Base-by-base conservation (phyloP, 495 filamentous ascomycete genomes). In the Wilcoxina mikolae region DNA sequence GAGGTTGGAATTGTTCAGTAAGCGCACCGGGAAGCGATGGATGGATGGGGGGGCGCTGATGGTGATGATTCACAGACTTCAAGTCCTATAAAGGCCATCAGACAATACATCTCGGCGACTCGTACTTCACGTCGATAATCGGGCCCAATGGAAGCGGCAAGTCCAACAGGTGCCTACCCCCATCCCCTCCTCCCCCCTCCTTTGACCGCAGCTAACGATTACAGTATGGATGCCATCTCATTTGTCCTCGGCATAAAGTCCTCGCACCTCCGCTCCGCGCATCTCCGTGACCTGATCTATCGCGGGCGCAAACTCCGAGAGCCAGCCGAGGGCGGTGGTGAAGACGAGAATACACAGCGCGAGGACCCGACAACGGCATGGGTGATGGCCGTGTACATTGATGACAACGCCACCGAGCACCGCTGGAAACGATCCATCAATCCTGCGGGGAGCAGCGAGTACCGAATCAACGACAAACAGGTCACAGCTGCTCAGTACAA, bases 121-220 rank as follows among this genome's bases (percentile, higher is more conserved):
- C 87, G 3, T 96, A 95, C 67, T 99, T 99, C 68, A 99, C 91
- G 41, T 99, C 91, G 25, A 95, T 99, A 65, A 95, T 99, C 64
- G 91, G 91, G 17, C 91, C 91, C 61, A 99, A 99, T 85, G 91
- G 91, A 70, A 96, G 93, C 45, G 91, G 91, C 27, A 99, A 99
- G 71, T 96, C 93, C n/a, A 99, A 99, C 67, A 95, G 90, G 88
- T 94, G n/a, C 15, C 9, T 52, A 7, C 15, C 70, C 67, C 83
- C 76, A 51, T 20, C 51, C 20, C 54, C 20, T 51, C 25, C 51
- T 35, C 53, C 26, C n/a, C 22, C 18, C 44, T 57, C 7, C 18
- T 56, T 5, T 48, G 43, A 31, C 12, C 25, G 17, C 17, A 24
- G 55, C 53, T 33, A 35, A 23, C 31, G 57, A 70, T 69, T 42